phyloP scores from a whole-genome alignment of 1,284 basidiomycete genomes.

The Rhodotorula sp. region DNA sequence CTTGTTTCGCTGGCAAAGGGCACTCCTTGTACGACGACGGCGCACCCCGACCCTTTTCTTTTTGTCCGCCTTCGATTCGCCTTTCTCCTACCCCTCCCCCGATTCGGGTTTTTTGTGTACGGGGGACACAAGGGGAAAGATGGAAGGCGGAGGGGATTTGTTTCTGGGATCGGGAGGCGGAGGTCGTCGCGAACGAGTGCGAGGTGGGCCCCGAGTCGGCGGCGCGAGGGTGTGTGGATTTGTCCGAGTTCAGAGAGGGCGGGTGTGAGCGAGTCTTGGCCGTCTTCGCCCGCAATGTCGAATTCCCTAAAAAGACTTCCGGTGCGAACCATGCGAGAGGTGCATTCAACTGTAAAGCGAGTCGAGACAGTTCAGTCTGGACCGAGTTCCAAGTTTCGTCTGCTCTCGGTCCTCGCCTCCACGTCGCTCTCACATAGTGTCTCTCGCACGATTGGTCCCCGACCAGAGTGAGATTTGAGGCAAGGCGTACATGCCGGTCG shows the following conservation, averaged over 20 bases:
- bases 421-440: background rate
- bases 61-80: no score
- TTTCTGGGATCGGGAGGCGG: background rate
- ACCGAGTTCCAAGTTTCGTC: background rate
- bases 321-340: no score
- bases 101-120: background rate
- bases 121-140: background rate
- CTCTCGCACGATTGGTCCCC: background rate
- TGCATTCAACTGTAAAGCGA: no score
- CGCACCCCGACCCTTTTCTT: no score
- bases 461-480: no score
- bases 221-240: background rate
- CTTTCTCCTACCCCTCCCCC: no score
- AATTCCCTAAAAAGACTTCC: conserved; percentile 3
- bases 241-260: conserved; percentile 5
- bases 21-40: no score
- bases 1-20: background rate
- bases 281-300: conserved; percentile 7
- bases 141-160: background rate
- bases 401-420: background rate
- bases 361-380: background rate
- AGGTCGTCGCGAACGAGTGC: no score
- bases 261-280: conserved; percentile 4
- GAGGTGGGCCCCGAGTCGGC: background rate
- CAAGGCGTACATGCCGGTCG: conserved; percentile 16